Conservation (phyloP, 176 grass and related monocot genomes). For the Guadua angustifolia region DNA sequence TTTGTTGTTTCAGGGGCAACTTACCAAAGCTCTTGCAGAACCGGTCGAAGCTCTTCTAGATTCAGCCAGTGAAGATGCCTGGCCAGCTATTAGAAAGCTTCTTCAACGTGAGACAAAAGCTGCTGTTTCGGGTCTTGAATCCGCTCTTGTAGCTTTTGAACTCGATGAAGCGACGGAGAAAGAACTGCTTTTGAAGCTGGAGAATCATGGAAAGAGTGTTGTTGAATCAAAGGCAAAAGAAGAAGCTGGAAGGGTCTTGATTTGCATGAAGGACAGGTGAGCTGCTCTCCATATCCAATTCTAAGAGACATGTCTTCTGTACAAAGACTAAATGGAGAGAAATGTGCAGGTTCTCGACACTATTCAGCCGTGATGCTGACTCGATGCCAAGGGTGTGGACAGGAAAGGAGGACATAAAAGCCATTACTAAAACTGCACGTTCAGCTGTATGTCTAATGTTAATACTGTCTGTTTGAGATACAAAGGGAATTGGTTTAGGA, state of each 20-base stretch:
- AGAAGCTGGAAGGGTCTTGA: constrained; percentile 83
- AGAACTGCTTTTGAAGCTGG: constrained; percentile 72
- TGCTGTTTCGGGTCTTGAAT: constrained; percentile 71
- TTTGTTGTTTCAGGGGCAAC: constrained; percentile 66
- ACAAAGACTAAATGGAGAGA: constrained; percentile 23
- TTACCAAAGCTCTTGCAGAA: constrained; percentile 75
- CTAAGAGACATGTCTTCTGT: constrained; percentile 5
- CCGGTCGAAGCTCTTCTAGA: constrained; percentile 93
- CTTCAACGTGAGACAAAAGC: constrained; percentile 77
- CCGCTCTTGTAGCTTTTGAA: constrained; percentile 69
- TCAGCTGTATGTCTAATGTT: constrained; percentile 67
- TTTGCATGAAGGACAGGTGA: constrained; percentile 97
- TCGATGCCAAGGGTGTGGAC: constrained; percentile 99
- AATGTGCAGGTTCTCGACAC: constrained; percentile 73
- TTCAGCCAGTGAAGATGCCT: constrained; percentile 79
- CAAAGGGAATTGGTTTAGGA: constrained; percentile 18
- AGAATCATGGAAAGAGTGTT: constrained; percentile 73
- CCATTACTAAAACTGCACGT: constrained; percentile 94
- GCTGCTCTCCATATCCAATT: neutral
- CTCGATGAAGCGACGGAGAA: constrained; percentile 69
- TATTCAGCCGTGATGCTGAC: constrained; percentile 90
- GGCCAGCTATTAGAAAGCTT: constrained; percentile 90
- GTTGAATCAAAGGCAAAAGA: constrained; percentile 91
- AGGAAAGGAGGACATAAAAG: constrained; percentile 97
- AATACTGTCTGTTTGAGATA: constrained; percentile 27